Evolutionary conservation across 2,329 filamentous ascomycete species (phyloP).

Genomic region (Gaeumannomyces sp.): DNA sequence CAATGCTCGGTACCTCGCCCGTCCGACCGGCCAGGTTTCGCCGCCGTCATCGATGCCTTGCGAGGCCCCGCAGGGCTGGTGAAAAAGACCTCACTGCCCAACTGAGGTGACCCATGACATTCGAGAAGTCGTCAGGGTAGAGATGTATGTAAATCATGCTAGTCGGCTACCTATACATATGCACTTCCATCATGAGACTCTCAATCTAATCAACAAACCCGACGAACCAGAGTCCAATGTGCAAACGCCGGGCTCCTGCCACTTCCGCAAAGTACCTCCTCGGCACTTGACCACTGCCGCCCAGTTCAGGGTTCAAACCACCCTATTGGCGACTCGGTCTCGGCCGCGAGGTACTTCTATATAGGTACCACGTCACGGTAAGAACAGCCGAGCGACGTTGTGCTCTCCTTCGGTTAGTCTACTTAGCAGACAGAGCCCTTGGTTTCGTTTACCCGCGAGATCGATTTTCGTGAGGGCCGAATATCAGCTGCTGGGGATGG

Average conservation of each 20-base stretch:
- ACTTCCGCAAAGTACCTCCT: neutral
- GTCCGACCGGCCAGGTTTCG: conserved; percentile 26
- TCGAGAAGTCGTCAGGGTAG: neutral
- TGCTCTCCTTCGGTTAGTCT: no score
- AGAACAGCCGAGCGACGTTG: no score
- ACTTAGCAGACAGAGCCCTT: neutral
- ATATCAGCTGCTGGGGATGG: neutral
- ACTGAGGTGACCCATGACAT: conserved; percentile 3
- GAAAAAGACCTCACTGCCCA: conserved; percentile 19
- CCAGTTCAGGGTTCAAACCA: neutral
- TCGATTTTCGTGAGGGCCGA: neutral
- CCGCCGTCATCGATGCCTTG: conserved; percentile 21
- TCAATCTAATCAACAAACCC: neutral
- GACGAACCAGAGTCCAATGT: neutral
- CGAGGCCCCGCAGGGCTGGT: conserved; percentile 17
- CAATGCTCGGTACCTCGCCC: conserved; percentile 22
- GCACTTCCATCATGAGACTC: neutral
- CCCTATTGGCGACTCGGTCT: neutral
- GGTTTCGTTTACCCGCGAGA: neutral
- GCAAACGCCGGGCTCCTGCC: neutral
- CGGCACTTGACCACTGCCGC: neutral
- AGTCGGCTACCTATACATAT: neutral
- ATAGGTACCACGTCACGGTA: neutral
- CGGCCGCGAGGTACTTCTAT: neutral
- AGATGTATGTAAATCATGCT: neutral